Evolutionary conservation across 768 basidiomycete genomes (phyloP).

Genomic region (Myochromella boudieri): DNA sequence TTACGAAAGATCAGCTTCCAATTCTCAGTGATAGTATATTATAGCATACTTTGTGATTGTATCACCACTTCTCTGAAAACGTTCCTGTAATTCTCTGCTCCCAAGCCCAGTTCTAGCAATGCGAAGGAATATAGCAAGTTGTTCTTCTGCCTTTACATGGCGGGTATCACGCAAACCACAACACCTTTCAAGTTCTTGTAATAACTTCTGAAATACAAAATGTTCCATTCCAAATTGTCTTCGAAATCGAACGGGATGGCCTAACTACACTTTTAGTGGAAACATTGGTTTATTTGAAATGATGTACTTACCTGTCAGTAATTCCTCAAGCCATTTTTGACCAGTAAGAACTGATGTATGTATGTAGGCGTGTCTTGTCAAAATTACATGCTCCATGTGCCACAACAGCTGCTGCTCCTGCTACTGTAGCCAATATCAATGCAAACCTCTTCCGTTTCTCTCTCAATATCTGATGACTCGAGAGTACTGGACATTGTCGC

Average conservation of each 20-base stretch:
- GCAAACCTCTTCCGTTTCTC: too few species aligned
- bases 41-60: constrained; percentile 32
- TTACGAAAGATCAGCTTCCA: too few species aligned
- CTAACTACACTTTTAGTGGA: background rate
- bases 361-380: too few species aligned
- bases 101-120: constrained; percentile 25
- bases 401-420: too few species aligned
- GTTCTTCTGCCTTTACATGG: constrained; percentile 30
- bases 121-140: constrained; percentile 36
- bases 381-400: too few species aligned
- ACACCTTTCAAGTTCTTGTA: constrained; percentile 19
- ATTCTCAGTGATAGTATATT: too few species aligned
- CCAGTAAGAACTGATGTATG: constrained; percentile 26
- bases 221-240: too few species aligned
- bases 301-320: too few species aligned
- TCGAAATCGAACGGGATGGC: constrained; percentile 24
- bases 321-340: constrained; percentile 23
- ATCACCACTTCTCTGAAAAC: constrained; percentile 39
- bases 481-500: too few species aligned
- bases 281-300: background rate
- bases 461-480: too few species aligned
- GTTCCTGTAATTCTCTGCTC: constrained; percentile 27
- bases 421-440: too few species aligned
- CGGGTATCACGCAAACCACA: constrained; percentile 19
- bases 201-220: constrained; percentile 30